A percentile compares a stretch with the other conserved stretches of the same genome.
Evolutionary conservation across 2,329 filamentous ascomycete genomes (phyloP).

Genomic region (Hypoxylon sp.): DNA sequence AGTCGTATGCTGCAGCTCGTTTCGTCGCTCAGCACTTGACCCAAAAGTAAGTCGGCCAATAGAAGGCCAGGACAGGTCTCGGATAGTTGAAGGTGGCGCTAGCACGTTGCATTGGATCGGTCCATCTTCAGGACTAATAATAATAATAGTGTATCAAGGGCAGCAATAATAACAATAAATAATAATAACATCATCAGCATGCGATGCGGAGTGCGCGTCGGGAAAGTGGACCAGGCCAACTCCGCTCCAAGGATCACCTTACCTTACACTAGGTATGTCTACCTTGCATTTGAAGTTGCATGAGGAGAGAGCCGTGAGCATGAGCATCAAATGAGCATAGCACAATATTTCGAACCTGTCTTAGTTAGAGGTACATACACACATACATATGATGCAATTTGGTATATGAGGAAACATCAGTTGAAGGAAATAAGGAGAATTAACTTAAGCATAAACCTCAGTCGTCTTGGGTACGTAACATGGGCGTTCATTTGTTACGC

Average conservation of each 20-base stretch:
- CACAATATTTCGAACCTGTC: slow-evolving; percentile 6
- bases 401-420: not conserved
- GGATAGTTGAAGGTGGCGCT: slow-evolving; percentile 47
- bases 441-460: slow-evolving; percentile 39
- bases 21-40: slow-evolving; percentile 41
- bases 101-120: slow-evolving; percentile 41
- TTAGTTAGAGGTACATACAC: slow-evolving; percentile 12
- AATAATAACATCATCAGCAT: slow-evolving; percentile 28
- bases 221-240: slow-evolving; percentile 30
- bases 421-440: slow-evolving; percentile 29
- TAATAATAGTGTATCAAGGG: slow-evolving; percentile 28
- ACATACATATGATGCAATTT: not conserved
- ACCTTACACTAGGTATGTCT: not conserved
- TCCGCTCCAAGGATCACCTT: slow-evolving; percentile 10
- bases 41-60: slow-evolving; percentile 36
- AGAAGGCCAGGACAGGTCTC: slow-evolving; percentile 41
- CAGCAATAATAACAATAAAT: slow-evolving; percentile 36
- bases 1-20: slow-evolving; percentile 41
- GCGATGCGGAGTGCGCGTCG: slow-evolving; percentile 36
- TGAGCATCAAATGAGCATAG: not conserved
- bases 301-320: slow-evolving; percentile 4
- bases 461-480: slow-evolving; percentile 28
- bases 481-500: not conserved
- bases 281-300: slow-evolving; percentile 7
- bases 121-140: slow-evolving; percentile 31